Base-by-base conservation (phyloP, 129 eudicot genomes). In the Sambucus nigra region DNA sequence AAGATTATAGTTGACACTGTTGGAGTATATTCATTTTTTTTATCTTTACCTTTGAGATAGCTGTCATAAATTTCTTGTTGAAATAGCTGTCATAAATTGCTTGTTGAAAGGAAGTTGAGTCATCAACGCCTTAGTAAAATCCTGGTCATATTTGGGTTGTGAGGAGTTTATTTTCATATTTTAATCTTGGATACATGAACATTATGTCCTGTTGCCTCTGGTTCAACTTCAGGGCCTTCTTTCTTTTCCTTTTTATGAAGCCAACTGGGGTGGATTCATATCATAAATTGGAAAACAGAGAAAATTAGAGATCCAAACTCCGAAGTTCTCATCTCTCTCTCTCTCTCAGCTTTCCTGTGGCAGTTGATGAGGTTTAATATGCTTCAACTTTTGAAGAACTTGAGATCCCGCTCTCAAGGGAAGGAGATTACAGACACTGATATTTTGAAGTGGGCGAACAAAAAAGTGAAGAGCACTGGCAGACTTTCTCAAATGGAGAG, bases 361-460 rank as follows among this genome's bases (percentile, higher is more conserved):
- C 98, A 89, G 69, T 74, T 89, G 76, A 89, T 89, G 98, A 79
- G 95, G 66, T 85, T 78, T 57, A 81, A 79, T 50, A 89, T 89
- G 88, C 95, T 89, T 63, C 98, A 89, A 60, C 88, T 84, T 25
- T 54, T 89, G 65, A 89, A 81, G 76, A 81, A 89, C 51, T 64
- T 89, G 57, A 79, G 94, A 70, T 81, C 95, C 48, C 94, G 77
- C 9, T 81, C 75, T 57, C 84, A 73, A 23, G 94, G 94, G 44
- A 88, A 81, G 88, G 97, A 81, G 76, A 69, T 85, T 28, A 71
- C 73, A 5, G 98, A 89, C 42, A 73, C 84, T 25, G 98, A 84
- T 67, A 89, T 89, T 54, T 69, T 89, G 55, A 74, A 64, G 28
- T 89, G 98, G 98, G 98, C 94, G 2, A 89, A 84, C 66, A 66